Base-by-base conservation (phyloP, 2,329 filamentous ascomycete species). In the Pseudophaeomoniella oleicola region DNA sequence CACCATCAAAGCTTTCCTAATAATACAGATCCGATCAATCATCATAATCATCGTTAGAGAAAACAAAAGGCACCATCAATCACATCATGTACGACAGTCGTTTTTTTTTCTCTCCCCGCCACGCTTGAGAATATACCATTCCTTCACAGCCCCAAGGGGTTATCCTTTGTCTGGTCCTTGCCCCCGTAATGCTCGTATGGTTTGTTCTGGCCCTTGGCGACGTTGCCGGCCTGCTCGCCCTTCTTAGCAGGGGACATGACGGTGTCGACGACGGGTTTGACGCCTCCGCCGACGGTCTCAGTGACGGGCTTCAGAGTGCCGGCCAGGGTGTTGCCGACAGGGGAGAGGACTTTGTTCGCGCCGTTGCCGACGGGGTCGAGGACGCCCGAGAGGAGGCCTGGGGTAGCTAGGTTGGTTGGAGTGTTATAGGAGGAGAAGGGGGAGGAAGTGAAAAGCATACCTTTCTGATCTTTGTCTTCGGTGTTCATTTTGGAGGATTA, bases 361-460 rank as follows among this genome's bases (percentile, higher is more conserved):
- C 14, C 18, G 9, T 34, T 12, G 12, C 39, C 37, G 19, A 45
- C 37, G n/a, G 15, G 15, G 32, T 38, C 39, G 4, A 41, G 39
- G n/a, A 37, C 38, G n/a, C 35, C 42, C 19, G 37, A 38, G 29
- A 42, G 32, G 32, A 34, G 18, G 17, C 32, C 32, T 34, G 32
- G 32, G 4, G 16, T 10, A 6, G 5, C 13, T n/a, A 5, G 13
- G 30, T n/a, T 32, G 15, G 16, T 12, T 34, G 4, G 30, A 15
- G 16, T 13, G 30, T 13, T 17, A 32, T 29, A 10, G 14, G 16
- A 32, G 30, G 30, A 32, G 6, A 17, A 32, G 6, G 16, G 30
- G 16, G n/a, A 32, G 9, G 30, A 15, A 17, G 30, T 6, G 14
- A 17, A 32, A 32, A 32, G 9, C 14, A 17, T 32, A 32, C 30